Base-by-base conservation (phyloP, 2,329 filamentous ascomycete species). In the Aspergillus pseudotamarii region DNA sequence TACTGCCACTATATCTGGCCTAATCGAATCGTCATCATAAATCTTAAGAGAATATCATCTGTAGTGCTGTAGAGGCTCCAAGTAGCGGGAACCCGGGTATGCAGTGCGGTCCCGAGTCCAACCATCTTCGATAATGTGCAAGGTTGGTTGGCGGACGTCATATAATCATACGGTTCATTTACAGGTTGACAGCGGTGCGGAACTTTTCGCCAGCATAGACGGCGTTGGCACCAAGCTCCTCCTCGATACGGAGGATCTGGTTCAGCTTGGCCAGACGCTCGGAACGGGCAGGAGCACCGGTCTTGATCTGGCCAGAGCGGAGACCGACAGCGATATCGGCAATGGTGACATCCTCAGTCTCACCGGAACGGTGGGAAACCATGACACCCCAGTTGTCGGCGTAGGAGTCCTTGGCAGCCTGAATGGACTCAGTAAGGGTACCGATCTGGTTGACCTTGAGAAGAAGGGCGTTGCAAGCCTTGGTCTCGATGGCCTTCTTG, bases 371-470 rank as follows among this genome's bases (percentile, higher is more conserved):
- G 88, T 99, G 95, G 71, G 95, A 98, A 70, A 99, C 95, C 95
- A 99, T 98, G 85, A 99, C 94, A 80, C 94, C 94, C 95, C 95
- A 99, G 80, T 88, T 89, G 74, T 92, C 94, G 72, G 91, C 91
- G 80, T 95, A 98, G 58, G 94, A 96, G 85, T 98, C 95, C 89
- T 98, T 97, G 81, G 95, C 94, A 61, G 95, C 95, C 86, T 98
- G 94, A 84, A 98, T 97, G 65, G 95, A 97, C 88, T 99, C 95
- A 74, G 93, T 96, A 77, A 99, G 89, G 73, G 95, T 97, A 84
- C 95, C 95, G 76, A 99, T 99, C 88, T 99, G 95, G 91, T 99
- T 99, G 83, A 99, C 94, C 91, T 99, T 99, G 80, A 99, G 92
- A 68, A 99, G 89, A 65, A 99, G 91, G 71, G 94, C 92, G 80